Evolutionary conservation across 805 yeast genomes (phyloP).

Genomic region (Candida silvicultrix): DNA sequence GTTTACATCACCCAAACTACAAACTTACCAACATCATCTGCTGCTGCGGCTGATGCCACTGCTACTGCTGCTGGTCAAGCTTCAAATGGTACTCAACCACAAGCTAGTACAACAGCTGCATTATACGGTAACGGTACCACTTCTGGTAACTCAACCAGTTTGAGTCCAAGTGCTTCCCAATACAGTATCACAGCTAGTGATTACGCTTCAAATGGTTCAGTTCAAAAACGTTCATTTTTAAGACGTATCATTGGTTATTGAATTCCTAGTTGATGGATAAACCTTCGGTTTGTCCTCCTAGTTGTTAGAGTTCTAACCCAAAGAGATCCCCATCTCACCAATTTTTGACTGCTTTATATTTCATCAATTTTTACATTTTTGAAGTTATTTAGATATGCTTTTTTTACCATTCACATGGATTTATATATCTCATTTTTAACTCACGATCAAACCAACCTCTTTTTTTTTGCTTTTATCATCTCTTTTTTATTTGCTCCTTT

Average conservation of each 20-base stretch:
- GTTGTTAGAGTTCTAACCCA: not conserved
- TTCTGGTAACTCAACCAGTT: constrained; percentile 1
- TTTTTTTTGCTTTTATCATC: not conserved
- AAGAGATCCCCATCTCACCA: no score
- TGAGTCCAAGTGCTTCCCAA: constrained; percentile 7
- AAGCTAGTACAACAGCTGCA: constrained; percentile 1
- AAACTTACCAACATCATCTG: not conserved
- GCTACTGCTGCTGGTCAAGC: constrained; percentile 6
- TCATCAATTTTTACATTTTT: not conserved
- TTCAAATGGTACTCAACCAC: constrained; percentile 1
- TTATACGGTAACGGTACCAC: constrained; percentile 12
- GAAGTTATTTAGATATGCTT: not conserved
- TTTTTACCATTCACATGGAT: no score
- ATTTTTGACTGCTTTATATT: no score
- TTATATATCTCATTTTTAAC: no score
- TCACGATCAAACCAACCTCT: not conserved
- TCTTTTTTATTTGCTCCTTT: not conserved
- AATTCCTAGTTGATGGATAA: not conserved
- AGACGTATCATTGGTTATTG: constrained; percentile 12
- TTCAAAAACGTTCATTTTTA: constrained; percentile 3
- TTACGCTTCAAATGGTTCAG: not conserved
- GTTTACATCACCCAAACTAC: constrained; percentile 10
- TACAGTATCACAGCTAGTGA: constrained; percentile 4
- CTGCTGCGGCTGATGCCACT: constrained; percentile 4
- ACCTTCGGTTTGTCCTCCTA: not conserved